A percentile compares a stretch with the other conserved stretches of the same genome.
Evolutionary conservation across 2,329 filamentous ascomycete species (phyloP).

Genomic region (Dendryphion nanum): DNA sequence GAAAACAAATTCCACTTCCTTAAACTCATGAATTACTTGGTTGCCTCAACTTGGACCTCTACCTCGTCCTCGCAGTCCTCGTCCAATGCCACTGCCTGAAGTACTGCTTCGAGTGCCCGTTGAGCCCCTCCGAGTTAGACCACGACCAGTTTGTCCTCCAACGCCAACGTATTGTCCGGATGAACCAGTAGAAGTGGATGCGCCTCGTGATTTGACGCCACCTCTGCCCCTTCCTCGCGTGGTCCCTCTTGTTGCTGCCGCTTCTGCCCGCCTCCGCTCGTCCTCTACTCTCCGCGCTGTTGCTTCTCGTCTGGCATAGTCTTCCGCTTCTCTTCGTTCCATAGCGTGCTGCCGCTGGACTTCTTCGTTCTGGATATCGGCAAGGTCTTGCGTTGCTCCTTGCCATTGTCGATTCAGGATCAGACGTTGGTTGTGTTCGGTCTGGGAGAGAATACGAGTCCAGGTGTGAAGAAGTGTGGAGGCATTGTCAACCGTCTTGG

Average conservation of each 20-base stretch:
- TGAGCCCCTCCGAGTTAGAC: constrained; percentile 46
- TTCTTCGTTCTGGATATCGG: constrained; percentile 82
- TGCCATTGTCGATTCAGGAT: constrained; percentile 88
- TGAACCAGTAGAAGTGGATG: constrained; percentile 30
- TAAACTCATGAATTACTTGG: no score
- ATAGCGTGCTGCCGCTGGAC: constrained; percentile 71
- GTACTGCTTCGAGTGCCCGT: constrained; percentile 37
- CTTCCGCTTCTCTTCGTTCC: constrained; percentile 73
- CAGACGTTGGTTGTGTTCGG: constrained; percentile 93
- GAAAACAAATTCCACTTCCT: no score
- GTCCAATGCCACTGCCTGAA: constrained; percentile 45
- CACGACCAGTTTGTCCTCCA: constrained; percentile 49
- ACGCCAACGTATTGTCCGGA: constrained; percentile 41
- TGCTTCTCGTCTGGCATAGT: constrained; percentile 74
- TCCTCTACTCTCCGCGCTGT: constrained; percentile 54
- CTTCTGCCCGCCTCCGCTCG: constrained; percentile 58
- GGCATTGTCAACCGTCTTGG: constrained; percentile 79
- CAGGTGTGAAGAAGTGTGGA: constrained; percentile 90
- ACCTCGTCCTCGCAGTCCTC: constrained; percentile 37
- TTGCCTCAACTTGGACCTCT: constrained; percentile 26
- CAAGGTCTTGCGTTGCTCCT: constrained; percentile 80
- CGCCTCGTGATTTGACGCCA: constrained; percentile 33
- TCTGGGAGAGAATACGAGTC: constrained; percentile 94
- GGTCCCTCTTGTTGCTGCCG: constrained; percentile 49
- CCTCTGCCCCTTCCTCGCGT: constrained; percentile 32